These are phyloP conservation scores for Truncatella angustata DNA, from an alignment of 2,329 filamentous ascomycete species.

Conservation along the genomic window DNA sequence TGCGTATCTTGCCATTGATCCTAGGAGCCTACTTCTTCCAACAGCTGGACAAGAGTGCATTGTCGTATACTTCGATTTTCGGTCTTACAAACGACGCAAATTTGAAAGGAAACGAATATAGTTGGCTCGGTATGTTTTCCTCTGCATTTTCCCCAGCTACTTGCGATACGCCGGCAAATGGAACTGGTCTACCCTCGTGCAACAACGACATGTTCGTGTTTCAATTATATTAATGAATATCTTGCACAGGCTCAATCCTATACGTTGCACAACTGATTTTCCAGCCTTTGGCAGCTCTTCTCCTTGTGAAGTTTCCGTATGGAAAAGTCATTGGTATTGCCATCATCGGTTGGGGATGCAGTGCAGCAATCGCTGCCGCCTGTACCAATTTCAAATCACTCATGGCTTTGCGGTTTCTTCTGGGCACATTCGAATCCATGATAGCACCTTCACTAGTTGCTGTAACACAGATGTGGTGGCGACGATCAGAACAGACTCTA, in stretches of 20 bases:
- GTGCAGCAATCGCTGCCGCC: slow-evolving; percentile 49
- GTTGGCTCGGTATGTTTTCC: slow-evolving; percentile 53
- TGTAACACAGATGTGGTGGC: slow-evolving; percentile 55
- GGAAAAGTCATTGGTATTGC: slow-evolving; percentile 53
- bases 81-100: slow-evolving; percentile 45
- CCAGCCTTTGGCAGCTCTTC: slow-evolving; percentile 52
- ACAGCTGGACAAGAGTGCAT: slow-evolving; percentile 49
- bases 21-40: slow-evolving; percentile 58
- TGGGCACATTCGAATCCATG: slow-evolving; percentile 46
- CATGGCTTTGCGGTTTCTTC: slow-evolving; percentile 41
- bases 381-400: slow-evolving; percentile 46
- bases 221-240: background rate
- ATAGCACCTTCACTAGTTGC: slow-evolving; percentile 51
- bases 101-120: slow-evolving; percentile 47
- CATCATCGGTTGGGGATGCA: slow-evolving; percentile 52
- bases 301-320: slow-evolving; percentile 52
- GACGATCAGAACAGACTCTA: slow-evolving; percentile 49
- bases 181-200: too few relatives aligned
- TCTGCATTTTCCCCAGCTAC: too few relatives aligned
- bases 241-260: slow-evolving; percentile 35
- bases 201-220: too few relatives aligned
- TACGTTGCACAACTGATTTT: slow-evolving; percentile 60
- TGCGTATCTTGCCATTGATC: slow-evolving; percentile 47
- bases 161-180: too few relatives aligned
- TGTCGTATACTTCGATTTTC: slow-evolving; percentile 47